Conservation (phyloP, 805 yeast genomes). For the Nakazawaea sp. region DNA sequence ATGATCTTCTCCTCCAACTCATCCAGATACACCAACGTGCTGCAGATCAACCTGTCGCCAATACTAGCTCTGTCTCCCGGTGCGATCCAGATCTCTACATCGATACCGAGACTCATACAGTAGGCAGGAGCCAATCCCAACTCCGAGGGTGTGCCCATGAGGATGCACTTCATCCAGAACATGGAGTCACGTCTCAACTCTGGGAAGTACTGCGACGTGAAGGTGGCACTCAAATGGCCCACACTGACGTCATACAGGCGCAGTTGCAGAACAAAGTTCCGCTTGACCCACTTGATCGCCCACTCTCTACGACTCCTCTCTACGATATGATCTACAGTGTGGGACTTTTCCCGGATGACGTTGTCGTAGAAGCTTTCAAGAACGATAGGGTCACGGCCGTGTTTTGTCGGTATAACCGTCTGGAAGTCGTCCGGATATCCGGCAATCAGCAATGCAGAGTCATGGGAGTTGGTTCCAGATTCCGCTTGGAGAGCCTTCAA, state of each 20-base stretch:
- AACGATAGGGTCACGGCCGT: no score
- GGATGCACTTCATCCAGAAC: slow-evolving; percentile 32
- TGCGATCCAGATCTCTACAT: slow-evolving; percentile 32
- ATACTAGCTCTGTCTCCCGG: slow-evolving; percentile 19
- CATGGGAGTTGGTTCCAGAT: not conserved
- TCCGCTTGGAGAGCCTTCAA: slow-evolving; percentile 1
- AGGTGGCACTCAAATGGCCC: slow-evolving; percentile 17
- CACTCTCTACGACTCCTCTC: slow-evolving; percentile 29
- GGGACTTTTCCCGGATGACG: not conserved
- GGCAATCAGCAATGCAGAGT: not conserved
- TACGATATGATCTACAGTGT: slow-evolving; percentile 4
- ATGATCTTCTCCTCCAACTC: slow-evolving; percentile 33
- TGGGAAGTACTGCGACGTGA: slow-evolving; percentile 15
- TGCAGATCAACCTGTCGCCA: slow-evolving; percentile 41
- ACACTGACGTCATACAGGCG: slow-evolving; percentile 17
- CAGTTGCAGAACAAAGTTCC: slow-evolving; percentile 6
- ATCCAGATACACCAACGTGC: slow-evolving; percentile 35
- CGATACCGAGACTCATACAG: slow-evolving; percentile 40
- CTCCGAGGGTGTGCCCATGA: slow-evolving; percentile 26
- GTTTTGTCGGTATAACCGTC: slow-evolving; percentile 1
- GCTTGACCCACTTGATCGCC: slow-evolving; percentile 6
- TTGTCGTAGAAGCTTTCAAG: slow-evolving; percentile 6
- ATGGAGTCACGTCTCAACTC: slow-evolving; percentile 9
- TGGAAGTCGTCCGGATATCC: slow-evolving; percentile 1
- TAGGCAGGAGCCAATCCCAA: slow-evolving; percentile 32